Percentiles rank a stretch among this genome's conserved stretches.
Conservation (phyloP, 2,329 filamentous ascomycete genomes). For the Penicillium thymicola region DNA sequence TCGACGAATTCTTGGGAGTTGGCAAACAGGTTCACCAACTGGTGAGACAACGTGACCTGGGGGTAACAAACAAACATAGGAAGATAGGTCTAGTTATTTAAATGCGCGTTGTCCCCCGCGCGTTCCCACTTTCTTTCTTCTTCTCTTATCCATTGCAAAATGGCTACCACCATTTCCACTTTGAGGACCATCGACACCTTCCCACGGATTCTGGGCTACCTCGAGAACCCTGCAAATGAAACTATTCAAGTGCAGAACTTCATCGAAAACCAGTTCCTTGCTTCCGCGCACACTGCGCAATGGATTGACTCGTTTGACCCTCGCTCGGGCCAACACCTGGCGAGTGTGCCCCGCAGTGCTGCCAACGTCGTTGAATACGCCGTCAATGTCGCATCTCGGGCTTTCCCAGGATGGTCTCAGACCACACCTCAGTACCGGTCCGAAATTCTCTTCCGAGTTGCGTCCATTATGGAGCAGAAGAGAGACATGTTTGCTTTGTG, state of each 20-base stretch:
- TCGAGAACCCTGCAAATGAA: too few species aligned
- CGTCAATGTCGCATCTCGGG: neutral
- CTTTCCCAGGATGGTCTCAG: neutral
- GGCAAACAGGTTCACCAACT: too few species aligned
- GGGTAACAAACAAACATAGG: too few species aligned
- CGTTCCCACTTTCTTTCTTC: too few species aligned
- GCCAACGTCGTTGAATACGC: neutral
- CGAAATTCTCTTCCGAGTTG: neutral
- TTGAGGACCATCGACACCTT: too few species aligned
- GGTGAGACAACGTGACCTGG: too few species aligned
- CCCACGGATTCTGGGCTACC: too few species aligned
- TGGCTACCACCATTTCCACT: too few species aligned
- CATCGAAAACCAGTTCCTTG: neutral
- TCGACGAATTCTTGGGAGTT: too few species aligned
- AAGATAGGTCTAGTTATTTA: too few species aligned
- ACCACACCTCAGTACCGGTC: neutral
- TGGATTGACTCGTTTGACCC: neutral
- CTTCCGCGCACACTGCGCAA: neutral
- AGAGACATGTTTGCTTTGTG: neutral
- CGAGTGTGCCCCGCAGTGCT: neutral
- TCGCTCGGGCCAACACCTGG: neutral
- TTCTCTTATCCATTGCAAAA: too few species aligned
- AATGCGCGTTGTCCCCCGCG: too few species aligned
- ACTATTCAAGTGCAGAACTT: neutral
- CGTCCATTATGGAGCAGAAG: neutral